Evolutionary conservation across 2,329 filamentous ascomycete genomes (phyloP), one percentile per base, ranked within the genome.

Genomic region (Clonostachys rosea): DNA sequence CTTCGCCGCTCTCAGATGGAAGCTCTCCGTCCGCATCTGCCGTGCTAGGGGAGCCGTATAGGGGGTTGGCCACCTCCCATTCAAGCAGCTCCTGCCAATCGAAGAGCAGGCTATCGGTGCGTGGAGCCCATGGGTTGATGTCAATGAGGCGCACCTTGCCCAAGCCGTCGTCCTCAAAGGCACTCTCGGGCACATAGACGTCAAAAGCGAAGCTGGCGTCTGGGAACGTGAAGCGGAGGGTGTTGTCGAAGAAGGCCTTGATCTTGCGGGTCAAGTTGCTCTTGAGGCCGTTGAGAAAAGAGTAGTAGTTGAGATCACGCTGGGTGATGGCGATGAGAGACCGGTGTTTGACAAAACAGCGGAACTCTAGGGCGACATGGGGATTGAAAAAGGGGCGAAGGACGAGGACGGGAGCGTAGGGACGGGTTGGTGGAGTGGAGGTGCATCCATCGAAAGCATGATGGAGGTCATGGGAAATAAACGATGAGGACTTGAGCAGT

Each of bases 401-500:
- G 4, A 96, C 86, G 2, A 99, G 81, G 34, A 91, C 78, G 47
- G 91, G 94, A 5, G 80, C 77, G 53, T 94, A 87, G 4, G 66
- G 64, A 60, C 53, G 51, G 7, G 68, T 66, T 7, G 65, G 54
- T 4, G 70, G 60, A 41, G 73, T 62, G 11, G 34, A 16, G 2
- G 63, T 64, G 54, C 74, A 73, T 55, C 86, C 91, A 54, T 95
- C 89, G 55, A 96, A 97, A 2, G 91, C 90, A 62, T 96, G 89
- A 59, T 95, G 88, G 7, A 99, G 75, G 62, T 99, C 94, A 65
- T 97, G 91, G 5, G 89, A 95, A 50, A 97, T 77, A 60, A 99
- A 97, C 59, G 91, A 91, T 24, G 91, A 96, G 59, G 87, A 91
- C 70, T 99, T 99, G 13, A 99, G 78, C 1, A 99, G 78, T 14